Percentiles rank a stretch among this genome's conserved stretches.
These are phyloP conservation scores for Cercis canadensis DNA, from an alignment of 306 rosid species.

Conservation along the genomic window DNA sequence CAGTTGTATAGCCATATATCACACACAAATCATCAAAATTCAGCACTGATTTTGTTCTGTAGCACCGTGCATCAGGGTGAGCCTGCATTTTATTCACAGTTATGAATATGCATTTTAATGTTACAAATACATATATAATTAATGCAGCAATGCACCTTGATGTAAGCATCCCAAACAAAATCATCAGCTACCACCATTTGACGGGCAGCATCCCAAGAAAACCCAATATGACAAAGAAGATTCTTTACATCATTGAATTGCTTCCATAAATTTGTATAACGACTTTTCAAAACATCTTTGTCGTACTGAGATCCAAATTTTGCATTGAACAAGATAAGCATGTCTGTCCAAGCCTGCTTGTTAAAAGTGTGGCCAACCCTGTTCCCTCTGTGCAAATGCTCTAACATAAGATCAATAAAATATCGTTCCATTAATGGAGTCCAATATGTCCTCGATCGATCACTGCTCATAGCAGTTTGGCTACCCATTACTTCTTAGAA, in stretches of 20 bases:
- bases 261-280: conserved; percentile 77
- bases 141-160: conserved; percentile 45
- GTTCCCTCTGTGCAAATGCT: conserved; percentile 70
- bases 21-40: conserved; percentile 72
- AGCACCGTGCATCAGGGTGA: conserved; percentile 70
- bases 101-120: background rate
- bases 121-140: conserved; percentile 1
- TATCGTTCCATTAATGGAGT: conserved; percentile 74
- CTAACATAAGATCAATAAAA: conserved; percentile 77
- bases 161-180: conserved; percentile 66
- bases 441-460: conserved; percentile 78
- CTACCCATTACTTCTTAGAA: conserved; percentile 54
- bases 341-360: conserved; percentile 81
- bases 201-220: conserved; percentile 74
- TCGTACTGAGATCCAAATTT: conserved; percentile 73
- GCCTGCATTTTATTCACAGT: conserved; percentile 40
- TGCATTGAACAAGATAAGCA: conserved; percentile 65
- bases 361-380: conserved; percentile 74
- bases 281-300: conserved; percentile 74
- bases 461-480: conserved; percentile 50
- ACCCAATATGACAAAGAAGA: conserved; percentile 64
- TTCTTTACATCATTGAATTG: conserved; percentile 77
- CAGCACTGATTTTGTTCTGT: conserved; percentile 60
- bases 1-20: conserved; percentile 63
- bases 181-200: conserved; percentile 80